Evolutionary conservation across 129 eudicot genomes (phyloP).

Genomic region (Saposhnikovia divaricata): DNA sequence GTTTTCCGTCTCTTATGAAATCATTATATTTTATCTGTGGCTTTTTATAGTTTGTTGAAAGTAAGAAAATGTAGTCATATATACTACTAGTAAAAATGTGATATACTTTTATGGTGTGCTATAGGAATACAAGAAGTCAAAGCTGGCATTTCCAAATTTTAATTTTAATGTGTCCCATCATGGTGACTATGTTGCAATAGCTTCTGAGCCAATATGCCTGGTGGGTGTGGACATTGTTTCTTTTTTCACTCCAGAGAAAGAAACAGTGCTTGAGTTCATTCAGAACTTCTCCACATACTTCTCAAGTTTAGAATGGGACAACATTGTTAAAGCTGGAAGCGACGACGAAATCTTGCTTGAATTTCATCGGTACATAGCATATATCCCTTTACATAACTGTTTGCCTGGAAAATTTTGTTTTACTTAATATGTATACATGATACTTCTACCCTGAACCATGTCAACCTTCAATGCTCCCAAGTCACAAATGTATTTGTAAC

Average conservation of each 20-base stretch:
- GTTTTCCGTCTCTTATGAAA: not conserved
- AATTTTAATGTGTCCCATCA: conserved; percentile 84
- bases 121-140: conserved; percentile 32
- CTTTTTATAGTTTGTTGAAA: not conserved
- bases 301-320: conserved; percentile 63
- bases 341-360: conserved; percentile 35
- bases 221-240: conserved; percentile 79
- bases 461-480: not conserved
- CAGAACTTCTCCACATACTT: conserved; percentile 59
- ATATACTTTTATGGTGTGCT: not conserved
- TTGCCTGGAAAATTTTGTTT: not conserved
- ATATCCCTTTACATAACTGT: not conserved
- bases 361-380: conserved; percentile 55
- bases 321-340: conserved; percentile 47
- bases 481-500: not conserved
- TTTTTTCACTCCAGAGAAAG: conserved; percentile 39
- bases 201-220: conserved; percentile 84
- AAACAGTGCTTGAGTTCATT: conserved; percentile 48
- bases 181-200: conserved; percentile 91
- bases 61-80: not conserved
- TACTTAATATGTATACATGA: not conserved
- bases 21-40: not conserved
- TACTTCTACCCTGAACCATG: not conserved
- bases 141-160: conserved; percentile 52
- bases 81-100: not conserved